Percentiles rank a stretch among this genome's conserved stretches.
phyloP scores from a whole-genome alignment of 2,329 filamentous ascomycete genomes.

The Didymella sp. region DNA sequence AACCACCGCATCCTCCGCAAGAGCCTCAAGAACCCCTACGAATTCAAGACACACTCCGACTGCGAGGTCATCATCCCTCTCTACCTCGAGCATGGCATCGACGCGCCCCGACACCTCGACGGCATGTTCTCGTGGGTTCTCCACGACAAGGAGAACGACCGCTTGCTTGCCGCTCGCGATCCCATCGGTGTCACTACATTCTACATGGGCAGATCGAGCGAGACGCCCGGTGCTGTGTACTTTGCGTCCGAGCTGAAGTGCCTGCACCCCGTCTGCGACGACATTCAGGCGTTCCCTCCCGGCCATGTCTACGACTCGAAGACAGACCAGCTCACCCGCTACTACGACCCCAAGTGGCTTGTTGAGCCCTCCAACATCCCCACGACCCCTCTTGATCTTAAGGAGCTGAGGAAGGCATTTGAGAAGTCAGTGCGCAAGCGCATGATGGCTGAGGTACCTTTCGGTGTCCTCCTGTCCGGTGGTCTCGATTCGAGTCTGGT shows the following conservation, averaged over 20 bases:
- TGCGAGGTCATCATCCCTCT: conserved; percentile 99
- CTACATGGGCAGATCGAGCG: conserved; percentile 88
- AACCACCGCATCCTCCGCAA: conserved; percentile 97
- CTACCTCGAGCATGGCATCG: conserved; percentile 91
- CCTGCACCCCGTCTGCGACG: conserved; percentile 90
- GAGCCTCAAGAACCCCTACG: conserved; percentile 79
- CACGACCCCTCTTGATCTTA: conserved; percentile 80
- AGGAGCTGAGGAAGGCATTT: conserved; percentile 77
- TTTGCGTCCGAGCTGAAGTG: conserved; percentile 98
- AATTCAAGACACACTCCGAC: conserved; percentile 98
- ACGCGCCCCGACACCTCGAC: conserved; percentile 91
- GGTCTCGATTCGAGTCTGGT: conserved; percentile 95
- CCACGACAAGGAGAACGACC: conserved; percentile 93
- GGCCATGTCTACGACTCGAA: conserved; percentile 96
- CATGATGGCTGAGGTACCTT: conserved; percentile 98
- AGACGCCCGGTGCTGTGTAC: conserved; percentile 84
- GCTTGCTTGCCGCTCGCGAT: conserved; percentile 91
- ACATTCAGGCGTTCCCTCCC: conserved; percentile 91
- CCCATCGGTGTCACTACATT: conserved; percentile 97
- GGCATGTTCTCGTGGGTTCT: conserved; percentile 99
- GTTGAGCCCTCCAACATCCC: conserved; percentile 84
- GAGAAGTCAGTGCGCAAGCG: conserved; percentile 95
- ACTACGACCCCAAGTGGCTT: conserved; percentile 87
- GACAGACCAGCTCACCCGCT: conserved; percentile 82
- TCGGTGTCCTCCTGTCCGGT: conserved; percentile 93